Evolutionary conservation across 2,329 filamentous ascomycete species (phyloP), one percentile per base, ranked within the genome.

Genomic region (Corniculantispora saksenae): DNA sequence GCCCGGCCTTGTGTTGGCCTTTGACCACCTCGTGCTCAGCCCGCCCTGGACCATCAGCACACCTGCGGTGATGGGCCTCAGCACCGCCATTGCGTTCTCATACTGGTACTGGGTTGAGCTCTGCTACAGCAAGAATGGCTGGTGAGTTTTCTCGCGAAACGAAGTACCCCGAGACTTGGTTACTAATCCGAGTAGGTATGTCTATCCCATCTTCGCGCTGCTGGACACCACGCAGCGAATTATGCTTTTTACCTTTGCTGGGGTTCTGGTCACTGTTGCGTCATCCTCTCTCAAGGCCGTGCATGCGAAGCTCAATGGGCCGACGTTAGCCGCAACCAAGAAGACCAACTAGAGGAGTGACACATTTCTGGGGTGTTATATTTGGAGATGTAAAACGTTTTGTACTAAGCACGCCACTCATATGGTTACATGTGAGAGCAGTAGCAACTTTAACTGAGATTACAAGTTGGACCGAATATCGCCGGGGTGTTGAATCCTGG

Each of bases 91-190:
- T 51, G 89, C 89, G 0, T 86, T 91, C 67, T 74, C 78, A 3
- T 94, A 94, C 75, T 94, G 90, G 90, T 84, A 84, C 68, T 94
- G 91, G 91, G 85, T 93, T 27, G 90, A 93, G 76, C 82, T 86
- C 27, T 93, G 90, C 78, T 91, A 86, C 70, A 81, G 81, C 53
- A 80, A 84, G 66, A 93, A 93, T 70, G 86, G 89, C 72, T 86
- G 82, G 86, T 88, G 73, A 74, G 84, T 78, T 27, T 43, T 25
- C 1, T 23, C n/a, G 7, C 17, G 19, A n/a, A 21, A 13, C 27
- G 40, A 19, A 10, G n/a, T 6, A 21, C 25, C 13, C 8, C 12
- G 3, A 13, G 43, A 40, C 2, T 40, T 21, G n/a, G n/a, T n/a
- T n/a, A 8, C 67, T 74, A 23, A 72, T 55, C 32, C 5, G 1